Base-by-base conservation (phyloP, 2,329 filamentous ascomycete genomes). In the Fusarium domesticum region DNA sequence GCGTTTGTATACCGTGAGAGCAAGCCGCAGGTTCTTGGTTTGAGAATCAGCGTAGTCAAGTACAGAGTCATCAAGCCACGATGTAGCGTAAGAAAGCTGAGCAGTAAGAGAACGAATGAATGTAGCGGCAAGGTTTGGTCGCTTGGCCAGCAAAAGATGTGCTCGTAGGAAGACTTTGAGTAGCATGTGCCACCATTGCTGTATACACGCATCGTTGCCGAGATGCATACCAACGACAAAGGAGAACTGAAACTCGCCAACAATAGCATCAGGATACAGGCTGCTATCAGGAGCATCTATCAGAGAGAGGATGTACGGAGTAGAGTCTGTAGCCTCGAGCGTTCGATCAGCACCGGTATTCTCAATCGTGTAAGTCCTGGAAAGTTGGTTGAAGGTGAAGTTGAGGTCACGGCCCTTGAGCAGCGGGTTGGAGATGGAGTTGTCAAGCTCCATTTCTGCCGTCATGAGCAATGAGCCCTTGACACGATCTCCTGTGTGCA, bases 201-300 rank as follows among this genome's bases (percentile, higher is more conserved):
- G 77, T 34, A 82, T 67, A 52, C 80, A 84, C 7, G 77, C 70
- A 33, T 76, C 65, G 58, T 82, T 84, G 32, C 76, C 74, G 1
- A 84, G 71, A 42, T 79, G 71, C 59, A 76, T 72, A 30, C 80
- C 80, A 0, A 74, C 75, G 5, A 84, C 56, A 54, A 77, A 84
- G 33, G 74, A 72, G 58, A 84, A 77, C 53, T 84, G 81, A 2
- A 84, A 61, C 57, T 85, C 81, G 36, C 79, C 81, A 5, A 80
- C 60, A 18, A 84, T 62, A 42, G 79, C 74, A 2, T 67, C 64
- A 23, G 69, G 67, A 1, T 44, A 47, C 8, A 66, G 18, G 6
- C 54, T 39, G 20, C 52, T 51, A 14, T 47, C 38, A 3, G 58
- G 31, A 7, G 58, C 50, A 18, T 66, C 58, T 14, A 80, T 63